These are phyloP conservation scores for Tylopilus sp. DNA, from an alignment of 768 basidiomycete genomes.

Conservation along the genomic window DNA sequence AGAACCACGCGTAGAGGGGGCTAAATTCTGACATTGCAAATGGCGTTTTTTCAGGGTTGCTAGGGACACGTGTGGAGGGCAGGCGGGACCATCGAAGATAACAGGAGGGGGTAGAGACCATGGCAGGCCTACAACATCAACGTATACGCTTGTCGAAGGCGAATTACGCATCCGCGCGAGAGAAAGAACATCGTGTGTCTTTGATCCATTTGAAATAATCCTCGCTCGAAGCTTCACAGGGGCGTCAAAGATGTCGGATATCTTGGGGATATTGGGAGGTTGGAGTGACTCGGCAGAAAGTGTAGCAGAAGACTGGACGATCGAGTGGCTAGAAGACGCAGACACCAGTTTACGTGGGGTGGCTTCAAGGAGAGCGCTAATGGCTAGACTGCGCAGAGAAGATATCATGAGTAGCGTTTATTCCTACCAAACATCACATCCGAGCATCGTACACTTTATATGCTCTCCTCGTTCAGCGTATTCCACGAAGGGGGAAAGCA, in stretches of 20 bases:
- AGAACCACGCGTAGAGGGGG: background rate
- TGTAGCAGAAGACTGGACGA: conserved; percentile 5
- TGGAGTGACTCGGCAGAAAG: conserved; percentile 1
- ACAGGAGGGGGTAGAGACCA: conserved; percentile 42
- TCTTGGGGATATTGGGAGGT: conserved; percentile 27
- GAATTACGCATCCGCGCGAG: conserved; percentile 1
- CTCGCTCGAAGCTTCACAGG: conserved; percentile 40
- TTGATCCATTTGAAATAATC: conserved; percentile 22
- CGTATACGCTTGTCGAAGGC: conserved; percentile 1
- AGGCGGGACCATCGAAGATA: conserved; percentile 49
- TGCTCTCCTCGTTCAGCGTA: background rate
- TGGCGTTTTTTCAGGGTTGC: conserved; percentile 10
- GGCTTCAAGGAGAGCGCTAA: conserved; percentile 2
- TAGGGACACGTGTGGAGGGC: conserved; percentile 26
- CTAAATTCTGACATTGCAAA: conserved; percentile 7
- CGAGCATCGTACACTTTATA: conserved; percentile 18
- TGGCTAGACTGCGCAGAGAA: conserved; percentile 6
- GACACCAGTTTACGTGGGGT: conserved; percentile 9
- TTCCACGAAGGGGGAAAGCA: background rate
- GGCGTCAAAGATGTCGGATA: conserved; percentile 53
- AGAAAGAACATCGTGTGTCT: conserved; percentile 2
- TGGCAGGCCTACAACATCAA: conserved; percentile 15
- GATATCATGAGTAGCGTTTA: conserved; percentile 12
- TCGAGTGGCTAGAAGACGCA: conserved; percentile 14
- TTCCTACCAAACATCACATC: background rate